Base-by-base conservation (phyloP, 2,329 filamentous ascomycete species). In the Ophiostoma pallidulum region DNA sequence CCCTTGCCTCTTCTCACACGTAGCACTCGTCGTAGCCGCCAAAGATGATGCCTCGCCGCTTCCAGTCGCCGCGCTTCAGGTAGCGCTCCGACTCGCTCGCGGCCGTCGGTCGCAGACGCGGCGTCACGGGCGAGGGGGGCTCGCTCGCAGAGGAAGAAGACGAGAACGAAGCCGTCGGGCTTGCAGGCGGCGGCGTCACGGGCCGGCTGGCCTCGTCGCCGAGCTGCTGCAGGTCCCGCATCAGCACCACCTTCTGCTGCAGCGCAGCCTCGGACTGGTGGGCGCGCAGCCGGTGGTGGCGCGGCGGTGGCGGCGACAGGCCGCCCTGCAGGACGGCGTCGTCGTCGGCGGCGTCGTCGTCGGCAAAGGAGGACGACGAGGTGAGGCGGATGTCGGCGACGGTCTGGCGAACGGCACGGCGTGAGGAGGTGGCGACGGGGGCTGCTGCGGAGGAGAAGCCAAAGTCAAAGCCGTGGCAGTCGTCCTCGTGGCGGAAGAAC, bases 1-100 rank as follows among this genome's bases (percentile, higher is more conserved):
- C n/a, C n/a, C n/a, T n/a, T n/a, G n/a, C n/a, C n/a, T n/a, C n/a
- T n/a, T n/a, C n/a, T n/a, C n/a, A n/a, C n/a, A 28, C 24, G 24
- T 5, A 28, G 5, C 24, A 63, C 14, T 45, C 54, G 43, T 63
- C 60, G 8, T 60, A 59, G 18, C 58, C 58, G 22, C 41, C 49
- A 48, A 66, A 66, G 41, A 65, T 57, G 33, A 66, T 63, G 19
- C 60, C 63, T 4, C 60, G 51, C 18, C 63, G 56, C 58, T 66
- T 66, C 63, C 63, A 66, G 42, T 56, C 61, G 43, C 63, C 63
- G 2, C 62, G 57, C 53, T 60, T 60, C 14, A 64, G 51, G 33
- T 57, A 62, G 29, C 57, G 53, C 24, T 60, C 59, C 6, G 57
- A 50, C 19, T 56, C 57, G 20, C 51, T 52, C 10, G 48, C 35